Evolutionary conservation across 306 rosid genomes (phyloP).

Genomic region (Cucurbita argyrosperma): DNA sequence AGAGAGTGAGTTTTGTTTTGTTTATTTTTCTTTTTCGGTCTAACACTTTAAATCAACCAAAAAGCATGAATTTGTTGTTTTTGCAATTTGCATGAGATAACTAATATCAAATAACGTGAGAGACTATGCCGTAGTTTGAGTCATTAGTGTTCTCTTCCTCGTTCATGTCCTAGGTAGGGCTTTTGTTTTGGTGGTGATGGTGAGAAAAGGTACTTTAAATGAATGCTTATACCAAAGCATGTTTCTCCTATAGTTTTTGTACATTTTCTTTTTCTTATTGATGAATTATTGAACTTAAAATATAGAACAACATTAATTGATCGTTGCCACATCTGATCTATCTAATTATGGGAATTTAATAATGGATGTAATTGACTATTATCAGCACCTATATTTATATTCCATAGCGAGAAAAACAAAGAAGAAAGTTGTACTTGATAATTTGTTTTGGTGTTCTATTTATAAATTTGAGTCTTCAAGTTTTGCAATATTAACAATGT

Average conservation of each 20-base stretch:
- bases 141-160: not conserved
- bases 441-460: not conserved
- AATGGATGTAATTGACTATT: not conserved
- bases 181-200: too few species aligned
- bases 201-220: too few species aligned
- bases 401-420: too few species aligned
- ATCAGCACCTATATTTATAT: not conserved
- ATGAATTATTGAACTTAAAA: not conserved
- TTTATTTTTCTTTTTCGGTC: not conserved
- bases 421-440: too few species aligned
- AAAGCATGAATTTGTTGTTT: not conserved
- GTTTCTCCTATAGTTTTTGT: not conserved
- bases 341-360: not conserved
- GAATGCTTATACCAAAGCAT: not conserved
- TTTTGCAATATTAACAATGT: not conserved
- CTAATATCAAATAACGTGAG: not conserved
- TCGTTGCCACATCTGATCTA: not conserved
- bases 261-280: not conserved
- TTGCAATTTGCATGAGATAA: not conserved
- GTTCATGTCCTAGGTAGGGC: not conserved
- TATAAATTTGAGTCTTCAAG: not conserved
- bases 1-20: not conserved
- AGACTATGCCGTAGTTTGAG: not conserved
- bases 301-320: not conserved
- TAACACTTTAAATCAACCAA: not conserved